A percentile compares a stretch with the other conserved stretches of the same genome.
phyloP scores from a whole-genome alignment of 495 filamentous ascomycete species.

The Annulohypoxylon moriforme region DNA sequence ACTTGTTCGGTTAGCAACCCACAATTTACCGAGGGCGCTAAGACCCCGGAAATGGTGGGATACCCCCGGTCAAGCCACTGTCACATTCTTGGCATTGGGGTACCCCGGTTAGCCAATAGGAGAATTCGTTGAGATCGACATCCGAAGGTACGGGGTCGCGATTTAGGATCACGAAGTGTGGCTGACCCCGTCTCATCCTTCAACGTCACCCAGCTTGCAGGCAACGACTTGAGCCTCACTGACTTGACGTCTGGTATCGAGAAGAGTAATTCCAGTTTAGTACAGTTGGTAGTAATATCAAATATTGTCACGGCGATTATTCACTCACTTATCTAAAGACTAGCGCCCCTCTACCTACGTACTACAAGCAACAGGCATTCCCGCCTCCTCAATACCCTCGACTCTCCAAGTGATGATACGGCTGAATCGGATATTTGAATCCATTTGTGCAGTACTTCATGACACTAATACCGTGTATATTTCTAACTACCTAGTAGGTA shows the following conservation, averaged over 20 bases:
- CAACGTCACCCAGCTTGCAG: conserved; percentile 15
- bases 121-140: neutral
- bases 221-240: conserved; percentile 13
- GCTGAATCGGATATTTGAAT: no score
- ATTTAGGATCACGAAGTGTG: conserved; percentile 2
- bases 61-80: neutral
- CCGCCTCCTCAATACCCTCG: no score
- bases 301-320: no score
- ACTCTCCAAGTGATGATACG: no score
- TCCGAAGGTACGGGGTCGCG: neutral
- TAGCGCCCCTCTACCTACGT: no score
- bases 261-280: neutral
- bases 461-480: no score
- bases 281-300: neutral
- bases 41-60: neutral
- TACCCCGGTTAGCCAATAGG: conserved; percentile 4
- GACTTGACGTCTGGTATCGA: neutral
- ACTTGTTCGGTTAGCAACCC: conserved; percentile 13
- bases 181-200: conserved; percentile 10
- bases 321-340: no score
- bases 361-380: no score
- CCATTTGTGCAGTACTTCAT: no score
- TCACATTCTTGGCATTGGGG: conserved; percentile 23
- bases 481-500: no score
- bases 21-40: conserved; percentile 18